These are phyloP conservation scores for Diplodia mutila DNA, from an alignment of 2,329 filamentous ascomycete species.

Conservation along the genomic window DNA sequence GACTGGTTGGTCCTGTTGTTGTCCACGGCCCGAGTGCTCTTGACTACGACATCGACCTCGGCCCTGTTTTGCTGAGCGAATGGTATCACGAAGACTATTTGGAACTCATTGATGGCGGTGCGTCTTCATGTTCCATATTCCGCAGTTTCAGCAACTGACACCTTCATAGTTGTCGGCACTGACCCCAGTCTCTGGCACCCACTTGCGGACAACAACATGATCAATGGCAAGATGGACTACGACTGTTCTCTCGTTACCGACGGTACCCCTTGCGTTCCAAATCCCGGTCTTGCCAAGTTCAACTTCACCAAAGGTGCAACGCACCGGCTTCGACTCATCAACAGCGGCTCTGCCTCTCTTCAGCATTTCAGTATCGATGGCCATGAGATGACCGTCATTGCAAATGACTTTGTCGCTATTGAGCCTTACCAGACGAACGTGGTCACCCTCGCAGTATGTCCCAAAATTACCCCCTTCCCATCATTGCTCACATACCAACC, in stretches of 20 bases:
- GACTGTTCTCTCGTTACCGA: slow-evolving; percentile 34
- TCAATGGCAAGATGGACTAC: slow-evolving; percentile 37
- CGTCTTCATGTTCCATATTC: background rate
- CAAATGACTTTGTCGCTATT: slow-evolving; percentile 48
- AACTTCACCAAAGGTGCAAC: slow-evolving; percentile 46
- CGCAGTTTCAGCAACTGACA: background rate
- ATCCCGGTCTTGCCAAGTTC: slow-evolving; percentile 37
- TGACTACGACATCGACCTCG: slow-evolving; percentile 36
- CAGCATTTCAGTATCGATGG: slow-evolving; percentile 51
- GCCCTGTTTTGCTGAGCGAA: slow-evolving; percentile 32
- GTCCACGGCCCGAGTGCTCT: slow-evolving; percentile 34
- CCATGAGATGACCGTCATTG: slow-evolving; percentile 49
- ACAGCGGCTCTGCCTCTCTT: slow-evolving; percentile 45
- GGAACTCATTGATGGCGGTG: background rate
- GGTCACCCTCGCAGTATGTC: slow-evolving; percentile 39
- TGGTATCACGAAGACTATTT: slow-evolving; percentile 50
- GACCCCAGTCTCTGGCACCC: slow-evolving; percentile 23
- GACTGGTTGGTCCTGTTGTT: slow-evolving; percentile 35
- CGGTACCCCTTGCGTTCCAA: slow-evolving; percentile 31
- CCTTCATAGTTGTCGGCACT: slow-evolving; percentile 24
- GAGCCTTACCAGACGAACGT: slow-evolving; percentile 45
- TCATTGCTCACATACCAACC: background rate
- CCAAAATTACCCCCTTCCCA: background rate
- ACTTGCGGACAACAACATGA: slow-evolving; percentile 34
- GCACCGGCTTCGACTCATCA: slow-evolving; percentile 49